Conservation (phyloP, 208 protist species). For the Histomonas meleagridis region DNA sequence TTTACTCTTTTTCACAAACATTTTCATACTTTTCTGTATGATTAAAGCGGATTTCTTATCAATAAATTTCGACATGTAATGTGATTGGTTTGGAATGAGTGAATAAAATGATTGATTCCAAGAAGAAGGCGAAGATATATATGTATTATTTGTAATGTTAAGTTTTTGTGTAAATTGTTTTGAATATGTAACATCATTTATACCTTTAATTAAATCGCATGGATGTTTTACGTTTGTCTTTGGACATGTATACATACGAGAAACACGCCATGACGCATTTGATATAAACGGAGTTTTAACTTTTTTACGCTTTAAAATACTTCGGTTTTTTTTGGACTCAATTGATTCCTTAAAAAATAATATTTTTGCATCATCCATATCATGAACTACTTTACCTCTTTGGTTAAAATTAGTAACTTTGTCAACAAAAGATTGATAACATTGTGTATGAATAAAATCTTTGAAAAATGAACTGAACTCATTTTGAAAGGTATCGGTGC, state of each 20-base stretch:
- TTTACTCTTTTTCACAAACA: neutral
- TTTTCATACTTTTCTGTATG: neutral
- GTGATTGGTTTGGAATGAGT: neutral
- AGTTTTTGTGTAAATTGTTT: neutral
- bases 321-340: neutral
- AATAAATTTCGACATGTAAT: neutral
- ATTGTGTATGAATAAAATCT: no score
- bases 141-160: neutral
- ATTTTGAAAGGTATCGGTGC: no score
- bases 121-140: neutral
- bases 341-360: neutral
- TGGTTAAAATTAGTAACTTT: neutral
- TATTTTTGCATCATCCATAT: neutral
- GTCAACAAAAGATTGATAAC: no score
- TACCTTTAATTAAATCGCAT: neutral
- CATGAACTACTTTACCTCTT: neutral
- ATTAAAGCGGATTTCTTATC: neutral
- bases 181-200: neutral
- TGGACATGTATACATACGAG: neutral
- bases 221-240: neutral
- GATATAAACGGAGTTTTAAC: neutral
- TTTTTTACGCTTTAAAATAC: neutral
- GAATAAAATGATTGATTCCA: neutral
- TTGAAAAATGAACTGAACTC: no score
- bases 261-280: neutral